phyloP scores from a whole-genome alignment of 2,329 filamentous ascomycete genomes.

The Monilinia vaccinii-corymbosi region DNA sequence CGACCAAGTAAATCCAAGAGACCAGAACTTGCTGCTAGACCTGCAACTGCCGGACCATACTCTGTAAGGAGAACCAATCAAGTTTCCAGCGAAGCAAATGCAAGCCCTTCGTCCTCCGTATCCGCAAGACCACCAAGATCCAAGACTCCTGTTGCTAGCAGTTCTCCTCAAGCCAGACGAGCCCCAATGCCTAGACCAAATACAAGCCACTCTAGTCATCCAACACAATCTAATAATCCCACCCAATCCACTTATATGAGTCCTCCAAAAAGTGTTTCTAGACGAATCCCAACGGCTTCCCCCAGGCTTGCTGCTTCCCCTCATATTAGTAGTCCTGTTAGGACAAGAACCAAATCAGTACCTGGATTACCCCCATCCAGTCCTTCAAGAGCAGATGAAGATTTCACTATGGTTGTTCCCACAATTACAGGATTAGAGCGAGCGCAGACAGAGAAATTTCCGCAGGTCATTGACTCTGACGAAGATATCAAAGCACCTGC shows the following conservation, averaged over 20 bases:
- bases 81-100: slow-evolving; percentile 24
- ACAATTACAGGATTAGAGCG: slow-evolving; percentile 34
- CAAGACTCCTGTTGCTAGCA: slow-evolving; percentile 40
- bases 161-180: slow-evolving; percentile 30
- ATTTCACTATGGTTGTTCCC: slow-evolving; percentile 45
- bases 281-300: slow-evolving; percentile 16
- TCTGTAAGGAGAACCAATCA: slow-evolving; percentile 41
- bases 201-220: slow-evolving; percentile 30
- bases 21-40: slow-evolving; percentile 46
- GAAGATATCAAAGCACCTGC: slow-evolving; percentile 22
- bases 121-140: slow-evolving; percentile 35
- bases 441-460: slow-evolving; percentile 21
- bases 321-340: slow-evolving; percentile 17
- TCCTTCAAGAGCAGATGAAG: slow-evolving; percentile 42
- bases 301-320: slow-evolving; percentile 14
- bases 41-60: slow-evolving; percentile 57
- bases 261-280: slow-evolving; percentile 32
- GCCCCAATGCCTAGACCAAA: slow-evolving; percentile 23
- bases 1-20: slow-evolving; percentile 44
- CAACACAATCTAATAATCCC: slow-evolving; percentile 25
- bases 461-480: slow-evolving; percentile 35
- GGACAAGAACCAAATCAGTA: slow-evolving; percentile 15
- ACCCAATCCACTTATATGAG: slow-evolving; percentile 32
- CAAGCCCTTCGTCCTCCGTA: slow-evolving; percentile 29
- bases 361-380: slow-evolving; percentile 25